Evolutionary conservation across 768 basidiomycete genomes (phyloP).

Genomic region (Boletus edulis): DNA sequence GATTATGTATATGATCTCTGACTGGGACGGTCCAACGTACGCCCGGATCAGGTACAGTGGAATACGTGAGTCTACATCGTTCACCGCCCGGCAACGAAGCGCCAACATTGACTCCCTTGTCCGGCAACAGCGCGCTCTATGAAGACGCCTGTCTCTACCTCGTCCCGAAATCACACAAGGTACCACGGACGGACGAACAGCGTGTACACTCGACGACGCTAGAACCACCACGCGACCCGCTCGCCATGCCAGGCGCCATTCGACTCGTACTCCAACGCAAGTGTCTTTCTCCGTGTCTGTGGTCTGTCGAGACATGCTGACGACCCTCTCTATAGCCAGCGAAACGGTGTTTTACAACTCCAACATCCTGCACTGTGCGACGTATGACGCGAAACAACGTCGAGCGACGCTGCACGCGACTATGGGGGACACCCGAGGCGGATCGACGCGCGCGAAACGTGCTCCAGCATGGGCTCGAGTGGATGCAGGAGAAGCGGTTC

Average conservation of each 20-base stretch:
- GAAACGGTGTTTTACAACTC: slow-evolving; percentile 80
- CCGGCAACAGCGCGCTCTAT: slow-evolving; percentile 55
- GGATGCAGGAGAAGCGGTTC: slow-evolving; percentile 62
- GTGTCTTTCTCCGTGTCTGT: slow-evolving; percentile 10
- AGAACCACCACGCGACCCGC: slow-evolving; percentile 53
- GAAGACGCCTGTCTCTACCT: slow-evolving; percentile 67
- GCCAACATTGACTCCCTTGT: too few species aligned
- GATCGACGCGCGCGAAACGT: slow-evolving; percentile 65
- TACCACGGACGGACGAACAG: slow-evolving; percentile 56
- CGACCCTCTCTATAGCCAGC: slow-evolving; percentile 39
- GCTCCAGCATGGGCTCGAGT: slow-evolving; percentile 68
- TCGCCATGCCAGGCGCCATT: slow-evolving; percentile 69
- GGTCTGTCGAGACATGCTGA: not conserved
- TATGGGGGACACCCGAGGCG: slow-evolving; percentile 62
- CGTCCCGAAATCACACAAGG: slow-evolving; percentile 66
- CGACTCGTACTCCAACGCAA: slow-evolving; percentile 53
- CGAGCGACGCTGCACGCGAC: slow-evolving; percentile 71
- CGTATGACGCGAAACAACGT: too few species aligned
- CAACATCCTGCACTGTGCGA: slow-evolving; percentile 78
- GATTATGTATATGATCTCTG: too few species aligned
- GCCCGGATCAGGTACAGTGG: slow-evolving; percentile 62
- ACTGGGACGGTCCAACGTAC: too few species aligned
- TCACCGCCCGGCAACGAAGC: not conserved
- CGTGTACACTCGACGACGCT: slow-evolving; percentile 49
- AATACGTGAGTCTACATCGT: slow-evolving; percentile 55